These are phyloP conservation scores for Purshia tridentata DNA, from an alignment of 306 rosid genomes.

Conservation along the genomic window DNA sequence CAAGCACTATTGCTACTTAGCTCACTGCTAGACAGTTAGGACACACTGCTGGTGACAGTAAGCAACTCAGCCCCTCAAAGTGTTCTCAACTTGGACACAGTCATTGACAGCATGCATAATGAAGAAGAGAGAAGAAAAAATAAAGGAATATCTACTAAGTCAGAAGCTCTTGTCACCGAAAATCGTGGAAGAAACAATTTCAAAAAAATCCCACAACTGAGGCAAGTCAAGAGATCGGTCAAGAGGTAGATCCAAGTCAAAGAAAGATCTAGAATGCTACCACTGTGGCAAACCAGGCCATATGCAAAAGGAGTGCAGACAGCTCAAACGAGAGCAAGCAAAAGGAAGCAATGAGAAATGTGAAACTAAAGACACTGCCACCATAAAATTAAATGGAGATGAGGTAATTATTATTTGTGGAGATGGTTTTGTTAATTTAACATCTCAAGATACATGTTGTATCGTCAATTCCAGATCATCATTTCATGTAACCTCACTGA, in stretches of 20 bases:
- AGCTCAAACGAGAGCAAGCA: not conserved
- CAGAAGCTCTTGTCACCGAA: not conserved
- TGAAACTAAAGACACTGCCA: not conserved
- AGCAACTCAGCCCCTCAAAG: not conserved
- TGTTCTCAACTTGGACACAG: not conserved
- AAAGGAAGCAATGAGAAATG: not conserved
- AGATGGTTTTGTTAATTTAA: constrained; percentile 27
- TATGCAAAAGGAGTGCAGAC: not conserved
- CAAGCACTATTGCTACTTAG: constrained; percentile 9
- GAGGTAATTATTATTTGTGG: constrained; percentile 8
- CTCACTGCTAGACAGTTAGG: not conserved
- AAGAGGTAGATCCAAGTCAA: not conserved
- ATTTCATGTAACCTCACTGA: not conserved
- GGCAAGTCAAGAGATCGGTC: not conserved
- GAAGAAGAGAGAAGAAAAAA: not conserved
- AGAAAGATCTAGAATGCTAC: not conserved
- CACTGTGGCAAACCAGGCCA: not conserved
- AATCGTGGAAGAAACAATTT: not conserved
- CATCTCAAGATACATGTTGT: constrained; percentile 16
- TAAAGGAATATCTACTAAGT: not conserved
- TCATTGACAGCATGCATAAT: not conserved
- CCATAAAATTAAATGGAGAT: too few relatives aligned
- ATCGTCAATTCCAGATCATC: not conserved
- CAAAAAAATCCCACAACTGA: not conserved
- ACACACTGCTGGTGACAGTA: not conserved